A percentile compares a stretch with the other conserved stretches of the same genome.
Conservation (phyloP, 768 basidiomycete species). For the Epithele typhae region DNA sequence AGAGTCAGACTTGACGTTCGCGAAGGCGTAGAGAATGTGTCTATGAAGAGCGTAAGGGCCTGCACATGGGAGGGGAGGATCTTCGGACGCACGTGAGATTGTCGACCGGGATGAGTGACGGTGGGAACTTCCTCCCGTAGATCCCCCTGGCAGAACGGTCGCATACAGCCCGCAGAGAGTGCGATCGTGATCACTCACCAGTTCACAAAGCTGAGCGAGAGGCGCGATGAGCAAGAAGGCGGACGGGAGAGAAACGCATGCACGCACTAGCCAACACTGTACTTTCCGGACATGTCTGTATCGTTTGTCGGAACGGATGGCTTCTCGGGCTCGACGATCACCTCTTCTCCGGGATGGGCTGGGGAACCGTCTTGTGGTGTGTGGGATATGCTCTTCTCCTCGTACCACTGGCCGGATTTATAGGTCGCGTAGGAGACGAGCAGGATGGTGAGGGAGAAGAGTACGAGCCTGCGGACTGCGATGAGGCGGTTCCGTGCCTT, state of each 20-base stretch:
- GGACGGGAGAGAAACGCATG: too few relatives aligned
- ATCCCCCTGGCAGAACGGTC: conserved; percentile 64
- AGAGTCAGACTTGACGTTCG: conserved; percentile 75
- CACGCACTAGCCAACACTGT: conserved; percentile 79
- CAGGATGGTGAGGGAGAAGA: conserved; percentile 33
- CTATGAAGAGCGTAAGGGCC: conserved; percentile 29
- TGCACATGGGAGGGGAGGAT: not conserved
- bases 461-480: conserved; percentile 26
- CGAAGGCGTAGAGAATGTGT: conserved; percentile 92
- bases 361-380: not conserved
- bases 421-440: conserved; percentile 38
- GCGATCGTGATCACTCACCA: conserved; percentile 41
- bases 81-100: conserved; percentile 71
- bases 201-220: conserved; percentile 60
- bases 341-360: conserved; percentile 4
- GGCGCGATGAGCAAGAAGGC: conserved; percentile 12
- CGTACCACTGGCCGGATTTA: conserved; percentile 40
- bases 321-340: not conserved
- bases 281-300: conserved; percentile 48
- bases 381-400: conserved; percentile 1
- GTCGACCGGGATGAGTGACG: conserved; percentile 73
- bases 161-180: not conserved
- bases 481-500: conserved; percentile 24
- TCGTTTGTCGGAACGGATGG: conserved; percentile 1
- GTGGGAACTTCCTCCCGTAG: conserved; percentile 89